Evolutionary conservation across 2,329 filamentous ascomycete species (phyloP), one percentile per base, ranked within the genome.

Genomic region (Colletotrichum gloeosporioides): DNA sequence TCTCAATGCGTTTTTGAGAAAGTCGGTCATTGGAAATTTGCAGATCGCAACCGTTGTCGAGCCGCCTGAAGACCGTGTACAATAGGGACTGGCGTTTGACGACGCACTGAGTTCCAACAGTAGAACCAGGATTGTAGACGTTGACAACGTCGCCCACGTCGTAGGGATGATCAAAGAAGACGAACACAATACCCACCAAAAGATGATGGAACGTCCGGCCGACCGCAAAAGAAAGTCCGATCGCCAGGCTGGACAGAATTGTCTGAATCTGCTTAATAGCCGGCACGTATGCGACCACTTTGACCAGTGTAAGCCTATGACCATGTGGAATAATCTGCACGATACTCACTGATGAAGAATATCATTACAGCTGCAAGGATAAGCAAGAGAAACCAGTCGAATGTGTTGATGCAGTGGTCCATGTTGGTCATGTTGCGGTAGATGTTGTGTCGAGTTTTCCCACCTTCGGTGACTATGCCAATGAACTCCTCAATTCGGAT

Each of bases 141-240:
- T 90, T 89, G 6, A 95, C 92, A 79, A 93, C 90, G 82, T 95
- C 93, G 66, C 93, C 93, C n/a, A 94, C 79, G 82, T 95, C 93
- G 81, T 94, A 95, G 2, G 93, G 93, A 82, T 95, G 93, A 85
- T 94, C 94, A 82, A 94, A 91, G 78, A 95, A 94, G 70, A 94
- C 92, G 82, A 94, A 94, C 78, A 94, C 89, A 79, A 92, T 87
- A 3, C 92, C 94, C 79, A 93, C 92, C 10, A 95, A 84, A 79
- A 95, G 93, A 78, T 95, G 93, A 80, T 94, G 92, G 1, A 93
- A 92, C 0, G 93, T 95, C 4, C 91, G 90, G n/a, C 92, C 92
- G 83, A 95, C 93, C n/a, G 94, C 88, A 92, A 93, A 95, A 2
- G 92, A 93, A 3, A 94, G 85, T 8, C 92, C 93, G 25, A 82